These are phyloP conservation scores for Leptosphaerulina australis DNA, from an alignment of 2,329 filamentous ascomycete species.

Conservation along the genomic window DNA sequence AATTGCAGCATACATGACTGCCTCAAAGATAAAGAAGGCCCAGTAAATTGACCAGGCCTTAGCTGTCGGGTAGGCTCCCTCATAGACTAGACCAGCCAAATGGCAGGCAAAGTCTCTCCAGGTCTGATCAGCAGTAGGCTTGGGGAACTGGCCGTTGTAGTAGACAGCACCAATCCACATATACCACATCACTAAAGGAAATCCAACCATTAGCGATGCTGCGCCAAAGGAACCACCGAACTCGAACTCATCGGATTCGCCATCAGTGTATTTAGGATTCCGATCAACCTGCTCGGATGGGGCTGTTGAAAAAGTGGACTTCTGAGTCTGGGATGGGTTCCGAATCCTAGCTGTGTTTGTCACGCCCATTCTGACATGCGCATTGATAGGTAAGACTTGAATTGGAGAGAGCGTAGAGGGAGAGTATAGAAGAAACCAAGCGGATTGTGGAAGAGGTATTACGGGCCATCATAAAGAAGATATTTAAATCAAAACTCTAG, in stretches of 20 bases:
- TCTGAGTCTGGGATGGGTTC: not conserved
- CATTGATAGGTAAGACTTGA: not conserved
- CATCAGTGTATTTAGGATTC: constrained; percentile 12
- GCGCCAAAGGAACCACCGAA: constrained; percentile 85
- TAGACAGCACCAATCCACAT: constrained; percentile 97
- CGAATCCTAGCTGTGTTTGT: constrained; percentile 6
- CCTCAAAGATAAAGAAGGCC: constrained; percentile 48
- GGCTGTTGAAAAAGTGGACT: not conserved
- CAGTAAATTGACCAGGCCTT: constrained; percentile 93
- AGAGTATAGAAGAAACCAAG: not conserved
- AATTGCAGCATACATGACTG: constrained; percentile 27
- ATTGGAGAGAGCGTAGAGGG: not conserved
- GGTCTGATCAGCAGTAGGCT: constrained; percentile 67
- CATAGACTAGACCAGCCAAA: constrained; percentile 73
- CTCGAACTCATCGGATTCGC: constrained; percentile 64
- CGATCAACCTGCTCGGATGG: not conserved
- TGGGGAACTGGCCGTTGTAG: constrained; percentile 81
- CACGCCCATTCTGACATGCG: not conserved
- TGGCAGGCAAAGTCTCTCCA: constrained; percentile 72
- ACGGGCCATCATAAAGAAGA: no score
- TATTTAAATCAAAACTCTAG: no score
- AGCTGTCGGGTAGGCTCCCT: constrained; percentile 78
- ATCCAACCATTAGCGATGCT: constrained; percentile 82
- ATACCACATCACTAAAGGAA: constrained; percentile 94
- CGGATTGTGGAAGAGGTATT: not conserved